Conservation (phyloP, 192 early-diverging fungal species). For the Geranomyces michiganensis region DNA sequence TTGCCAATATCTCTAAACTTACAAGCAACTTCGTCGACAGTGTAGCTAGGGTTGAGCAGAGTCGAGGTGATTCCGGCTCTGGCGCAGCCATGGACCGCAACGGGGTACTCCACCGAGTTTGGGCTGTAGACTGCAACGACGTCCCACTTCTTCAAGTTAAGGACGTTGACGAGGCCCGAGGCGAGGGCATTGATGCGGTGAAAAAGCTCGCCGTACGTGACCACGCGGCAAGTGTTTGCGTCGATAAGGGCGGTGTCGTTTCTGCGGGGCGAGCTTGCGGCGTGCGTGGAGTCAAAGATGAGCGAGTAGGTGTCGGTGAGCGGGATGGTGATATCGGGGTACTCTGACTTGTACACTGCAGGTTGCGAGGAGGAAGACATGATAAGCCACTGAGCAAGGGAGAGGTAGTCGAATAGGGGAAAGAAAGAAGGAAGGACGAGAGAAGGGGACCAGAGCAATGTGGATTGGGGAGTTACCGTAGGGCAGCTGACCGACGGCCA, state of each 20-base stretch:
- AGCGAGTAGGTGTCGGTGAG: constrained; percentile 42
- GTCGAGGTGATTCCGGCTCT: constrained; percentile 64
- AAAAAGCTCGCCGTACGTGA: constrained; percentile 54
- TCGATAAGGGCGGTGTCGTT: constrained; percentile 54
- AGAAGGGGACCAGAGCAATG: too few species aligned
- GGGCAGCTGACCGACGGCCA: too few species aligned
- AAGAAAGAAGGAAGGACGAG: too few species aligned
- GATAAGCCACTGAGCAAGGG: too few species aligned
- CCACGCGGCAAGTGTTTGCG: constrained; percentile 42
- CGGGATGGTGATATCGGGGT: constrained; percentile 41
- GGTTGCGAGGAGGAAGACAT: too few species aligned
- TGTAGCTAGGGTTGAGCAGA: constrained; percentile 84
- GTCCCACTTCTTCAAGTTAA: constrained; percentile 62
- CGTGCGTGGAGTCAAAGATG: constrained; percentile 15
- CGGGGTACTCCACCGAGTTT: constrained; percentile 68
- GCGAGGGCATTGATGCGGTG: constrained; percentile 50
- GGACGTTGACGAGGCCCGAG: constrained; percentile 51
- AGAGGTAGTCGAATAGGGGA: too few species aligned
- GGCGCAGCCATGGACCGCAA: constrained; percentile 64
- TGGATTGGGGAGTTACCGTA: too few species aligned
- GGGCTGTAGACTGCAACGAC: constrained; percentile 71
- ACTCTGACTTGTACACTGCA: constrained; percentile 41
- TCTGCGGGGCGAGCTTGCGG: not conserved
- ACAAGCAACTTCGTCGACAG: constrained; percentile 69
- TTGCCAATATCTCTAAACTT: too few species aligned